Base-by-base conservation (phyloP, 306 rosid genomes). In the Prosopis cineraria region DNA sequence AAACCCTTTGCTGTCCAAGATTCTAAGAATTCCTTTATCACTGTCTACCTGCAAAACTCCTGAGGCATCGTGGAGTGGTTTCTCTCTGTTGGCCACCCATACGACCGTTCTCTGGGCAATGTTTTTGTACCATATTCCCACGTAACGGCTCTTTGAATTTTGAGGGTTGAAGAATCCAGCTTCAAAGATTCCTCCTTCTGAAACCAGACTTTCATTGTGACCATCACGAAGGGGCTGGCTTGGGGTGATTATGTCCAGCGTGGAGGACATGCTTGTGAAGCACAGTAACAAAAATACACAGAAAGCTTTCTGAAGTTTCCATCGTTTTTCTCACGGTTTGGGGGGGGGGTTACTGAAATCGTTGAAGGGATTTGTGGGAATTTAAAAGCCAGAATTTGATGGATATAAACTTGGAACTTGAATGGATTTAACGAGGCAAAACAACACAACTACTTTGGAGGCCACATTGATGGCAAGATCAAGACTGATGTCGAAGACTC, bases 21-120 rank as follows among this genome's bases (percentile, higher is more conserved):
- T 27, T 27, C 43, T 10, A 6, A 74, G 78, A 29, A 29, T 17
- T 41, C 70, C 78, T 39, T 7, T 2, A 10, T 19, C 11, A 6
- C 58, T 19, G 2, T 55, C 37, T 3, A 73, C 14, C 31, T 74
- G 13, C 5, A 74, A 62, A 43, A 74, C 70, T 43, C 79, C 79
- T 0, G 60, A 41, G 44, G 19, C 3, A 16, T 41, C 60, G 2
- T 1, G 6, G 14, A 74, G 70, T 19, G 79, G 60, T 2, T 10
- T 60, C 17, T 41, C 70, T 30, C 70, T 40, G 69, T 73, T 73
- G 55, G 78, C 78, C 20, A 73, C 69, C 78, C 78, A 73, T 16
- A 73, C 69, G 6, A 27, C 7, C 10, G 79, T 74, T 40, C 11
- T 74, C 1, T 34, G 58, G 43, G 59, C 4, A 17, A 60, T 59